Conservation (phyloP, 192 early-diverging fungal species). For the Entophlyctis helioformis region DNA sequence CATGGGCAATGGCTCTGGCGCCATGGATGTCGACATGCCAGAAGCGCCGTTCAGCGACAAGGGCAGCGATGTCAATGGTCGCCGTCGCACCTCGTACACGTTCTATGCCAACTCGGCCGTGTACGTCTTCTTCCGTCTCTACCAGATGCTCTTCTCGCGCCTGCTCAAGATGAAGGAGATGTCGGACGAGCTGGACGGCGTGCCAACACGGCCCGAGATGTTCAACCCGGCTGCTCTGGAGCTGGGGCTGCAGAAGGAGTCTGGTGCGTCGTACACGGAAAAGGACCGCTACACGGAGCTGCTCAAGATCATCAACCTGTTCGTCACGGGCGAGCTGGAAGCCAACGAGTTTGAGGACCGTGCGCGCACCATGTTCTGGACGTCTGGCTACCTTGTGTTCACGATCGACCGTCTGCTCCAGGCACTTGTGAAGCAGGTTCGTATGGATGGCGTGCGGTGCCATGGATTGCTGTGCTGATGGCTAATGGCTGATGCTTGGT, state of each 20-base stretch:
- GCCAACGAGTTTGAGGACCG: slow-evolving; percentile 75
- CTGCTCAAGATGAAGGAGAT: slow-evolving; percentile 68
- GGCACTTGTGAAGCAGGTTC: slow-evolving; percentile 67
- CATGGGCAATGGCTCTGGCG: neutral
- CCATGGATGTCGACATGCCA: neutral
- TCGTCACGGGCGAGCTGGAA: slow-evolving; percentile 75
- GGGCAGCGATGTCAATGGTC: neutral
- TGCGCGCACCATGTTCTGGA: slow-evolving; percentile 74
- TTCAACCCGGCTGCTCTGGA: slow-evolving; percentile 47
- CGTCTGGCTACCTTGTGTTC: slow-evolving; percentile 77
- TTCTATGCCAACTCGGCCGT: slow-evolving; percentile 82
- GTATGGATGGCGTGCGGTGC: too few relatives aligned
- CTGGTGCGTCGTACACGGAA: slow-evolving; percentile 9
- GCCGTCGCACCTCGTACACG: slow-evolving; percentile 26
- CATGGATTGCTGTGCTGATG: too few relatives aligned
- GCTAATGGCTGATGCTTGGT: too few relatives aligned
- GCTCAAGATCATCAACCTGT: slow-evolving; percentile 57
- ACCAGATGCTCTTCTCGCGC: slow-evolving; percentile 74
- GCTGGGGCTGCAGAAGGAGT: slow-evolving; percentile 26
- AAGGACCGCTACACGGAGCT: slow-evolving; percentile 75
- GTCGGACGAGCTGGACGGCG: slow-evolving; percentile 40
- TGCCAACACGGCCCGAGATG: slow-evolving; percentile 38
- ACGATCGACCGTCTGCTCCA: slow-evolving; percentile 83
- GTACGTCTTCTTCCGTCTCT: slow-evolving; percentile 81
- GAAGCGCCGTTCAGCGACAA: neutral